Conservation (phyloP, 805 yeast genomes). For the Clavispora santaluciae region DNA sequence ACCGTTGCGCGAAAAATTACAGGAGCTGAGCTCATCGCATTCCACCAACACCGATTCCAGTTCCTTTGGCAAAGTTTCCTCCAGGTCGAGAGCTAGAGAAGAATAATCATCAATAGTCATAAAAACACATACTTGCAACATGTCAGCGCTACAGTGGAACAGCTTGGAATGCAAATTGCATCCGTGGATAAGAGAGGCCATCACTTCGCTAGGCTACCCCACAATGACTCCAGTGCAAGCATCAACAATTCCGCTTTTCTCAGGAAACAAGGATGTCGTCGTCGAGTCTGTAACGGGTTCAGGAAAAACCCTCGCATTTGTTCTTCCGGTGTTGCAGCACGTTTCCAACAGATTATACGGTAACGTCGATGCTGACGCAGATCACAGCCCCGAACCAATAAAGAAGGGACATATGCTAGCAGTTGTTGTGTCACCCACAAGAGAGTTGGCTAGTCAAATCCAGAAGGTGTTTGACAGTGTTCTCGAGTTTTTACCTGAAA, state of each 20-base stretch:
- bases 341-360: conserved; percentile 34
- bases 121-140: conserved; percentile 16
- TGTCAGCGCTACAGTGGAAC: conserved; percentile 55
- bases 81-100: not conserved
- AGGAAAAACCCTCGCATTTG: conserved; percentile 93
- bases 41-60: not conserved
- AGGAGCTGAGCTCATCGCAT: not conserved
- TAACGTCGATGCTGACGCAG: conserved; percentile 15
- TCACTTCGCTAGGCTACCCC: conserved; percentile 67
- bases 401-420: conserved; percentile 67
- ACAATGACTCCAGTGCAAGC: conserved; percentile 98
- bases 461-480: conserved; percentile 59
- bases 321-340: conserved; percentile 75
- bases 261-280: conserved; percentile 86
- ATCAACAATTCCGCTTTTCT: conserved; percentile 79
- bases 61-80: not conserved
- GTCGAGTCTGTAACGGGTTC: conserved; percentile 98
- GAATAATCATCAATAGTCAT: not conserved
- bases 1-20: conserved; percentile 1
- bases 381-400: conserved; percentile 24
- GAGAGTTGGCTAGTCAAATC: conserved; percentile 69
- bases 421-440: conserved; percentile 68
- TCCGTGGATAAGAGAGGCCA: conserved; percentile 71
- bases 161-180: conserved; percentile 47
- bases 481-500: conserved; percentile 53